phyloP scores from a whole-genome alignment of 805 yeast species.

The Maudiozyma pseudohumilis region DNA sequence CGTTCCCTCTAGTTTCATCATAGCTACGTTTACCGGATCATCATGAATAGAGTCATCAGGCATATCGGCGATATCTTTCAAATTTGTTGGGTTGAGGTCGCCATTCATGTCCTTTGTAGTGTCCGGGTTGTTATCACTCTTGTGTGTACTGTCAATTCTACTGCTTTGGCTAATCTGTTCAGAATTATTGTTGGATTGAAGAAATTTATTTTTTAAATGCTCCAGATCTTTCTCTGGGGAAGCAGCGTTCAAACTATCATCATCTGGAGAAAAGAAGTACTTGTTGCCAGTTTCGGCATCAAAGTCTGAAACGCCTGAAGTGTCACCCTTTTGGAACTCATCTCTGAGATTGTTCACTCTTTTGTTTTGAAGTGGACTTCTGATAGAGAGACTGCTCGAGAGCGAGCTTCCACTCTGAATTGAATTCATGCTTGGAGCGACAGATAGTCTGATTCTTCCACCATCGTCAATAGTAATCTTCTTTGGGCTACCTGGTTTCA shows the following conservation, averaged over 20 bases:
- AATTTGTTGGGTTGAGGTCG: slow-evolving; percentile 4
- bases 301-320: not conserved
- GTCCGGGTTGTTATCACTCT: slow-evolving; percentile 3
- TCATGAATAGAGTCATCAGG: slow-evolving; percentile 64
- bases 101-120: not conserved
- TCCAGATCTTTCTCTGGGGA: slow-evolving; percentile 28
- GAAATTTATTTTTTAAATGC: slow-evolving; percentile 22
- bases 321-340: slow-evolving; percentile 5
- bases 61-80: slow-evolving; percentile 59
- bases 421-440: slow-evolving; percentile 25
- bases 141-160: not conserved
- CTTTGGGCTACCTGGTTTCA: slow-evolving; percentile 3
- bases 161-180: not conserved
- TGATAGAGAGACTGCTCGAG: slow-evolving; percentile 6
- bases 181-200: slow-evolving; percentile 5
- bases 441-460: slow-evolving; percentile 12
- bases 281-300: slow-evolving; percentile 11
- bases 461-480: not conserved
- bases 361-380: not conserved
- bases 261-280: slow-evolving; percentile 25
- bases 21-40: slow-evolving; percentile 67
- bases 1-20: slow-evolving; percentile 71
- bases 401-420: slow-evolving; percentile 18
- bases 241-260: slow-evolving; percentile 19
- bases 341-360: slow-evolving; percentile 8